Base-by-base conservation (phyloP, 2,329 filamentous ascomycete species). In the Cercospora sesami region DNA sequence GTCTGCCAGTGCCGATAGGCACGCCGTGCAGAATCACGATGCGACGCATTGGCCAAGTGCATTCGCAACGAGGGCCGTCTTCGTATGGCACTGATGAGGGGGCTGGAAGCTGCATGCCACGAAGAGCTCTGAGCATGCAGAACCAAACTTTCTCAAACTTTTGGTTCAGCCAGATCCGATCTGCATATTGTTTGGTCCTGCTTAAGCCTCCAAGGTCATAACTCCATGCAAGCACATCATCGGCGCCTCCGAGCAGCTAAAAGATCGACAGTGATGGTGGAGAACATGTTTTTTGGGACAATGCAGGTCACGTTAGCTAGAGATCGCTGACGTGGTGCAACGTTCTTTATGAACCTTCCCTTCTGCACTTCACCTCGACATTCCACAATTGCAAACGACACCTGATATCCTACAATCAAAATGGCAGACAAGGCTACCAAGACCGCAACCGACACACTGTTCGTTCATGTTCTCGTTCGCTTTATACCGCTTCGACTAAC, bases 371-470 rank as follows among this genome's bases (percentile, higher is more conserved):
- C 23, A 18, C 28, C 45, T 58, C 18, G 28, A 31, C 48, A 28
- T n/a, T 63, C 9, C 21, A 0, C n/a, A 30, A 63, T 4, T 31
- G n/a, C 31, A 23, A 18, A 55, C 28, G 10, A 8, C 2, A 51
- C 12, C 42, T 36, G 16, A 64, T 28, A 45, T 5, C 16, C 26
- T 10, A 62, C 21, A 58, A 18, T 21, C 16, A 58, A 33, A 10
- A 58, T 64, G 62, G 30, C 62, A 45, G 62, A 64, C 62, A 57
- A 55, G 45, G 28, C 66, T 65, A 65, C 62, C 12, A 68, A 68
- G 57, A 65, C 62, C 31, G 66, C 58, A 9, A 57, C 57, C 4
- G 66, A 65, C 33, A 31, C 65, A n/a, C 45, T 58, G 55, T 58
- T 30, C 28, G 55, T 33, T 42, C 16, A 39, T 0, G 36, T 39